These are phyloP conservation scores for Massospora cicadina DNA, from an alignment of 371 early-diverging fungal genomes.

Conservation along the genomic window DNA sequence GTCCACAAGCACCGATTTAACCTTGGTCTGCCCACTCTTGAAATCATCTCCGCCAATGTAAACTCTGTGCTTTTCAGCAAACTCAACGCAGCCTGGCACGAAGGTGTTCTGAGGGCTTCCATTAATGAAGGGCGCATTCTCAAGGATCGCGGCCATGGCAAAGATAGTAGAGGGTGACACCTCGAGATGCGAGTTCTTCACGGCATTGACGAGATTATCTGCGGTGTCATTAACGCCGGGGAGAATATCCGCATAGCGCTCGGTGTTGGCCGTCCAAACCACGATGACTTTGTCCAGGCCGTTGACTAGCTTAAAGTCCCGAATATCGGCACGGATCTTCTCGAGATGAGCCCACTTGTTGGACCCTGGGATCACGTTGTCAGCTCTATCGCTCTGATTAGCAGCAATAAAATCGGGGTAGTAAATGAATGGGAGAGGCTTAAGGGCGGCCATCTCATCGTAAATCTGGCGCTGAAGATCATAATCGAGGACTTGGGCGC, in stretches of 20 bases:
- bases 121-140: slow-evolving; percentile 88
- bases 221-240: slow-evolving; percentile 92
- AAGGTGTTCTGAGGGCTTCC: slow-evolving; percentile 97
- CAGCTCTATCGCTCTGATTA: slow-evolving; percentile 89
- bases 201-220: slow-evolving; percentile 68
- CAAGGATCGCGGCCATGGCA: slow-evolving; percentile 88
- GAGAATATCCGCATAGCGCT: slow-evolving; percentile 64
- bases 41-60: slow-evolving; percentile 96
- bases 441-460: slow-evolving; percentile 52
- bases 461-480: slow-evolving; percentile 85
- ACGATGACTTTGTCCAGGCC: slow-evolving; percentile 83
- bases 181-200: slow-evolving; percentile 62
- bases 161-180: slow-evolving; percentile 92
- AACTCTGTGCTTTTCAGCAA: slow-evolving; percentile 71
- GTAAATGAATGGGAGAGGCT: slow-evolving; percentile 86
- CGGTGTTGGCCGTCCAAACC: slow-evolving; percentile 97
- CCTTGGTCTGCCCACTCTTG: slow-evolving; percentile 96
- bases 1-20: slow-evolving; percentile 94
- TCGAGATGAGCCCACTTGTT: slow-evolving; percentile 77
- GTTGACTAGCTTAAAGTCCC: slow-evolving; percentile 75
- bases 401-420: slow-evolving; percentile 93
- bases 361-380: slow-evolving; percentile 67
- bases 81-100: slow-evolving; percentile 77
- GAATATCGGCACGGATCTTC: slow-evolving; percentile 78
- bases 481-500: slow-evolving; percentile 83